Conservation (phyloP, 176 grass and related monocot genomes). For the Ampelocalamus luodianensis region DNA sequence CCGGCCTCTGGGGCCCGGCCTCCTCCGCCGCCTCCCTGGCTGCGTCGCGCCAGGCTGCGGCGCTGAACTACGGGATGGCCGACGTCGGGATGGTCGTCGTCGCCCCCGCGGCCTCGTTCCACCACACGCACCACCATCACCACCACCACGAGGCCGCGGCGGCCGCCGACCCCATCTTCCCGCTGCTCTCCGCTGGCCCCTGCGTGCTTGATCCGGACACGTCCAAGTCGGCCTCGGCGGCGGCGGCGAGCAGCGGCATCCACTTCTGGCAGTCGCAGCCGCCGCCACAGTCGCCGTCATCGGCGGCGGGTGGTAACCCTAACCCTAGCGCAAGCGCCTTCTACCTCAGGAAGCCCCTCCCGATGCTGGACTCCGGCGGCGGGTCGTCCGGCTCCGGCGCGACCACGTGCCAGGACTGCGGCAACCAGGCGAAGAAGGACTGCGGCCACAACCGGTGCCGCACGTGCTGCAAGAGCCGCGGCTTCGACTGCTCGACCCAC, state of each 20-base stretch:
- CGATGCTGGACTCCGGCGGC: slow-evolving; percentile 64
- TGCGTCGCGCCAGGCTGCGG: slow-evolving; percentile 42
- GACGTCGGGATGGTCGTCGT: slow-evolving; percentile 87
- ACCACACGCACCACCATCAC: slow-evolving; percentile 80
- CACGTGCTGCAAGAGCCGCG: slow-evolving; percentile 92
- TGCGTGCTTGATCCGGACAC: slow-evolving; percentile 63
- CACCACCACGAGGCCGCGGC: slow-evolving; percentile 59
- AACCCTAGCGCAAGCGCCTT: slow-evolving; percentile 77
- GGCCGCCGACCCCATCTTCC: slow-evolving; percentile 62
- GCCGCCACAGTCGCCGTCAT: slow-evolving; percentile 40
- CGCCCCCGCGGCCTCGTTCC: slow-evolving; percentile 79
- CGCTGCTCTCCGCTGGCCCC: slow-evolving; percentile 67
- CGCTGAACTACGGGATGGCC: slow-evolving; percentile 81
- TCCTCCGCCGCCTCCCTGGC: slow-evolving; percentile 16
- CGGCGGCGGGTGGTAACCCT: slow-evolving; percentile 47
- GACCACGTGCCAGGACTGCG: slow-evolving; percentile 90
- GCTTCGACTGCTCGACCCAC: slow-evolving; percentile 86
- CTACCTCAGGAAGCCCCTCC: slow-evolving; percentile 75
- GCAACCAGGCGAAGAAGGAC: slow-evolving; percentile 97
- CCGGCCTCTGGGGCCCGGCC: slow-evolving; percentile 44
- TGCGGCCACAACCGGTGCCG: slow-evolving; percentile 79
- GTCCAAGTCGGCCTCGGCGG: slow-evolving; percentile 32
- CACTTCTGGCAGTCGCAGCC: slow-evolving; percentile 83
- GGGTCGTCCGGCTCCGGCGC: slow-evolving; percentile 37
- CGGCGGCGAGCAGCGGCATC: slow-evolving; percentile 50